Evolutionary conservation across 73 alveolate species (phyloP), one percentile per base, ranked within the genome.

Genomic region (Paramecium caudatum): DNA sequence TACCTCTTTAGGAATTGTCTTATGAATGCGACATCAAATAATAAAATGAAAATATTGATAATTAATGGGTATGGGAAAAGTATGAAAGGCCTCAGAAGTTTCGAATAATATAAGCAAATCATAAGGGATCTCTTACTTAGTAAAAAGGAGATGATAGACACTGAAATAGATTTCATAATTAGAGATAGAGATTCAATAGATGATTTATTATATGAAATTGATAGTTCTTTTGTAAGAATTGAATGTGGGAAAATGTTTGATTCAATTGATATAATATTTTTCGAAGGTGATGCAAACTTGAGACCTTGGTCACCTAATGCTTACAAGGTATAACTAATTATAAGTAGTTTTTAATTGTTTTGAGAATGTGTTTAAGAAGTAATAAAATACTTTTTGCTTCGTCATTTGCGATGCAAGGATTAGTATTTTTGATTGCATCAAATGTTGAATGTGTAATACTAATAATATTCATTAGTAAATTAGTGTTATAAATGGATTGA

Each of bases 261-360:
- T 91, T 85, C 94, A 45, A 69, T 97, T 36, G 98, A 95, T 90
- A 83, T 97, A 82, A 96, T 97, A 33, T 95, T 97, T 68, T 91
- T 97, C 36, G 99, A 96, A 69, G 98, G 98, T 0, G 97, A 94
- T 82, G 98, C 96, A 46, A 82, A 46, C 36, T 90, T 92, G 39
- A 91, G 96, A 15, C 99, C 99, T 13, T 97, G 99, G 99, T 88
- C 91, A 39, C 91, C 82, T 16, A 94, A 94, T 91, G 93, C 96
- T 19, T 36, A 82, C 34, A 93, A 94, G 33, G 92, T 83, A 83
- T 23, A 30, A 32, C 37, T 21, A 82, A 21, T 3, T 4, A 30
- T 13, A 9, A 30, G 1, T 50, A 83, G 92, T 39, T 48, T 36
- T 61, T 83, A 83, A 83, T 70, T 16, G 32, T 83, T 5, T 19